Evolutionary conservation across 2,329 filamentous ascomycete species (phyloP).

Genomic region (Verruconis gallopava): DNA sequence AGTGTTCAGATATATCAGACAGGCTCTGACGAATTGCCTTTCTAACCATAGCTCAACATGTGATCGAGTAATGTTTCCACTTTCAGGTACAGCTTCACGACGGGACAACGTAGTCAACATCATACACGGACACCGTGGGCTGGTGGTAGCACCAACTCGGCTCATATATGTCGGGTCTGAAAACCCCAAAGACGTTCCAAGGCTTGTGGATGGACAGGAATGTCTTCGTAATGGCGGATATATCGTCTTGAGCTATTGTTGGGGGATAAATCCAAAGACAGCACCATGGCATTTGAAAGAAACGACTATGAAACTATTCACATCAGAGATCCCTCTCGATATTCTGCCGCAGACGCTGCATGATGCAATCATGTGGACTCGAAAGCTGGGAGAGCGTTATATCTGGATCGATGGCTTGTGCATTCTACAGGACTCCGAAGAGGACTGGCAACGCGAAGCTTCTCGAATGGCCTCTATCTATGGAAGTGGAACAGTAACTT

Average conservation of each 20-base stretch:
- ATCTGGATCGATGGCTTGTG: conserved; percentile 15
- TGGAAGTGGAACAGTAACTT: conserved; percentile 1
- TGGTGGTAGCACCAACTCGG: not conserved
- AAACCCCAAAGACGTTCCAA: not conserved
- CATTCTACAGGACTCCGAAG: conserved; percentile 10
- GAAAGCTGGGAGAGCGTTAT: conserved; percentile 10
- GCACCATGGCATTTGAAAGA: not conserved
- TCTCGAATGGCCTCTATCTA: conserved; percentile 7
- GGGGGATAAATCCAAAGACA: not conserved
- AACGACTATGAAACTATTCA: not conserved
- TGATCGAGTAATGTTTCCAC: not conserved
- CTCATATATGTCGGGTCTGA: not conserved
- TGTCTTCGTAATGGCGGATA: conserved; percentile 1
- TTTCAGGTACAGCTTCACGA: not conserved
- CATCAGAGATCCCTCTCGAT: not conserved
- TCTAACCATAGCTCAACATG: not conserved
- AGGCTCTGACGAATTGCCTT: not conserved
- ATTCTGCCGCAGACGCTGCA: conserved; percentile 11
- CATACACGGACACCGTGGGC: not conserved
- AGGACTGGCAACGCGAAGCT: conserved; percentile 3
- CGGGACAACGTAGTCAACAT: not conserved
- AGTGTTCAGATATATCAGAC: not conserved
- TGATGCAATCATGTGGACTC: conserved; percentile 11
- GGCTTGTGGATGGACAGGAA: conserved; percentile 1
- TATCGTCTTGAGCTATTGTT: conserved; percentile 6